Evolutionary conservation across 345 rosid species (phyloP).

Genomic region (Angophora floribunda): DNA sequence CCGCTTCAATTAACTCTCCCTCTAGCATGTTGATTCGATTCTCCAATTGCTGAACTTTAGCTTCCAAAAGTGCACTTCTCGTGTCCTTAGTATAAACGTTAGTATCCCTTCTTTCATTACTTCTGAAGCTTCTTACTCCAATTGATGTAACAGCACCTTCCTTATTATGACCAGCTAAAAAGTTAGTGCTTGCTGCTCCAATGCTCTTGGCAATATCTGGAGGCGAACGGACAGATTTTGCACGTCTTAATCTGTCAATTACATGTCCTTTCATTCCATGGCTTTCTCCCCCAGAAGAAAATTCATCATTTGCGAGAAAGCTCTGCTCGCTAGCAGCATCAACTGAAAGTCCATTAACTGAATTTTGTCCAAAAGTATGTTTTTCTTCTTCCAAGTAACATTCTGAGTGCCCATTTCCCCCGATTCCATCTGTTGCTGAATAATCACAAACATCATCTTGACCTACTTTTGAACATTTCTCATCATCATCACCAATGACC

Average conservation of each 20-base stretch:
- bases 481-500: not conserved
- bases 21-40: constrained; percentile 64
- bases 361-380: constrained; percentile 10
- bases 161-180: constrained; percentile 14
- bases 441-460: not conserved
- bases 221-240: constrained; percentile 71
- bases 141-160: constrained; percentile 13
- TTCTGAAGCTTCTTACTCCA: constrained; percentile 18
- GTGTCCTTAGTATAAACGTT: constrained; percentile 39
- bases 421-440: constrained; percentile 2
- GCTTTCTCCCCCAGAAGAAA: constrained; percentile 15
- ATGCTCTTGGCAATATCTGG: constrained; percentile 34
- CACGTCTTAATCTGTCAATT: constrained; percentile 47
- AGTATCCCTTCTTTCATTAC: constrained; percentile 33
- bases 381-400: constrained; percentile 6
- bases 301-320: constrained; percentile 1
- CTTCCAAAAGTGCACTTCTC: constrained; percentile 29
- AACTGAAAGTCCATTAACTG: not conserved
- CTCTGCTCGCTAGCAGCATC: constrained; percentile 5
- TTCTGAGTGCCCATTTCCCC: not conserved
- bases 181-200: constrained; percentile 22
- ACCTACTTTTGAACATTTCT: not conserved
- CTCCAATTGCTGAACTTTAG: constrained; percentile 64
- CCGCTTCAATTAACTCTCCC: constrained; percentile 87
- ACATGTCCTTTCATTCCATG: constrained; percentile 19